A percentile compares a stretch with the other conserved stretches of the same genome.
Evolutionary conservation across 148 eudicot species (phyloP).

Genomic region (Silene conica): DNA sequence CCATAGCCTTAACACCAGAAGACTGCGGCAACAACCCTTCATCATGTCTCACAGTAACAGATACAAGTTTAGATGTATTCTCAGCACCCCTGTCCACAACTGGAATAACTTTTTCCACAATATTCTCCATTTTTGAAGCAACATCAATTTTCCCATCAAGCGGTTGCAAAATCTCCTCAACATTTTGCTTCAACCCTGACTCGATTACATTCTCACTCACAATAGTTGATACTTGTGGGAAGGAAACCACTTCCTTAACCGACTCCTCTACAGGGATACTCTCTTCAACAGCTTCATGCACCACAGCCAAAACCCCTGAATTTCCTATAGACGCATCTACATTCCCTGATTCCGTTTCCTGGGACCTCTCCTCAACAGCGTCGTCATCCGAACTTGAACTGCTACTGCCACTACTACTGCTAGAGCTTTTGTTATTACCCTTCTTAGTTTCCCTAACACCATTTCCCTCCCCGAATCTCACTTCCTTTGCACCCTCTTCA

Average conservation of each 20-base stretch:
- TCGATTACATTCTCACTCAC: conserved; percentile 27
- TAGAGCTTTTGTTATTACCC: conserved; percentile 20
- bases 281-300: conserved; percentile 21
- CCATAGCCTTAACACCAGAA: conserved; percentile 22
- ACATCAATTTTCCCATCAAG: conserved; percentile 22
- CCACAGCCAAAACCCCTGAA: conserved; percentile 2
- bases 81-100: conserved; percentile 9
- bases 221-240: conserved; percentile 23
- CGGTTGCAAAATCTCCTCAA: conserved; percentile 13
- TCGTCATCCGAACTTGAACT: conserved; percentile 28
- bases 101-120: conserved; percentile 20
- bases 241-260: conserved; percentile 36
- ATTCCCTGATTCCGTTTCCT: conserved; percentile 7
- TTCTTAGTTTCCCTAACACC: conserved; percentile 15
- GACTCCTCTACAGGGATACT: conserved; percentile 41
- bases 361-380: conserved; percentile 23
- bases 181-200: conserved; percentile 25
- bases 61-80: conserved; percentile 5
- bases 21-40: conserved; percentile 28
- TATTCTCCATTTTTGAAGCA: conserved; percentile 18
- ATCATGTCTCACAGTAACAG: conserved; percentile 16
- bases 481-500: conserved; percentile 13
- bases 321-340: conserved; percentile 4
- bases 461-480: conserved; percentile 6
- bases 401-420: conserved; percentile 20